phyloP scores from a whole-genome alignment of 106 monocot genomes.

The Acorus calamus region DNA sequence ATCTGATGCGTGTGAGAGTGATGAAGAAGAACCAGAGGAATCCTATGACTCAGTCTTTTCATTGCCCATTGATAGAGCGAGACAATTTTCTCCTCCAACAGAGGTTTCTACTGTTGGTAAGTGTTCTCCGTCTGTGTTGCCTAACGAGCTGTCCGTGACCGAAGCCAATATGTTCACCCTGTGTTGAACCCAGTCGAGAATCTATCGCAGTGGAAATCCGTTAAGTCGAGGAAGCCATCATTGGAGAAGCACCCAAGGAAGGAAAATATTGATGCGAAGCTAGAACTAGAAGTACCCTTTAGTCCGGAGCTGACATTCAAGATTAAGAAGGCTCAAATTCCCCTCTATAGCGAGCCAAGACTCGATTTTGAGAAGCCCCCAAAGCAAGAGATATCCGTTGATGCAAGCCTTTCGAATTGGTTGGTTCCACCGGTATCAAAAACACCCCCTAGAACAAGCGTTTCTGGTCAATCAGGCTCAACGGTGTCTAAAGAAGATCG shows the following conservation, averaged over 20 bases:
- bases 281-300: neutral
- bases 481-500: constrained; percentile 42
- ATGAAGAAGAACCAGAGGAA: constrained; percentile 42
- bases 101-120: too few relatives aligned
- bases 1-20: neutral
- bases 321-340: constrained; percentile 7
- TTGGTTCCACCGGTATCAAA: constrained; percentile 21
- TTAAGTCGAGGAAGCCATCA: constrained; percentile 25
- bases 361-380: neutral
- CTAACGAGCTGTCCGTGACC: constrained; percentile 18
- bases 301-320: constrained; percentile 15
- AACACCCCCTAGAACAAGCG: constrained; percentile 5
- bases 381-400: constrained; percentile 54
- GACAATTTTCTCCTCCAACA: neutral
- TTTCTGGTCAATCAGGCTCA: constrained; percentile 29
- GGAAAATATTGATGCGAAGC: constrained; percentile 28
- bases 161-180: constrained; percentile 44
- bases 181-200: constrained; percentile 37
- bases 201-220: constrained; percentile 36
- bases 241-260: constrained; percentile 29
- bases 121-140: neutral
- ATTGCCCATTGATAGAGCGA: constrained; percentile 36
- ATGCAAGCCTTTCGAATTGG: constrained; percentile 85
- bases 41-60: constrained; percentile 74
- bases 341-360: neutral